Percentiles rank a stretch among this genome's conserved stretches.
Evolutionary conservation across 805 yeast species (phyloP).

Genomic region (fission yeast (Schizosaccharomyces pombe)): ASM294v3 CU329670.1:2023501-2024000

Average conservation of each 20-base stretch:
- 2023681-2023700: background rate
- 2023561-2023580: conserved; percentile 7
- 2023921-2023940: conserved; percentile 2
- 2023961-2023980: background rate
- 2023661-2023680: background rate
- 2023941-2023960: conserved; percentile 2
- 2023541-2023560: conserved; percentile 1
- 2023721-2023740: background rate
- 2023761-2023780: background rate
- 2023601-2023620: conserved; percentile 8
- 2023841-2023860: background rate
- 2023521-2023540: conserved; percentile 3
- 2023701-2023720: background rate
- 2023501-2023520: conserved; percentile 9
- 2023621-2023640: conserved; percentile 7
- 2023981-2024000: too few species aligned
- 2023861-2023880: background rate
- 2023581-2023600: conserved; percentile 9
- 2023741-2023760: background rate
- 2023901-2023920: background rate
- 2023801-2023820: background rate
- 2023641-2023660: background rate
- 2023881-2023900: conserved; percentile 2
- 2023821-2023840: background rate
- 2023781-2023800: background rate